Conservation (phyloP, 192 early-diverging fungal species). For the Coemansia sp. region DNA sequence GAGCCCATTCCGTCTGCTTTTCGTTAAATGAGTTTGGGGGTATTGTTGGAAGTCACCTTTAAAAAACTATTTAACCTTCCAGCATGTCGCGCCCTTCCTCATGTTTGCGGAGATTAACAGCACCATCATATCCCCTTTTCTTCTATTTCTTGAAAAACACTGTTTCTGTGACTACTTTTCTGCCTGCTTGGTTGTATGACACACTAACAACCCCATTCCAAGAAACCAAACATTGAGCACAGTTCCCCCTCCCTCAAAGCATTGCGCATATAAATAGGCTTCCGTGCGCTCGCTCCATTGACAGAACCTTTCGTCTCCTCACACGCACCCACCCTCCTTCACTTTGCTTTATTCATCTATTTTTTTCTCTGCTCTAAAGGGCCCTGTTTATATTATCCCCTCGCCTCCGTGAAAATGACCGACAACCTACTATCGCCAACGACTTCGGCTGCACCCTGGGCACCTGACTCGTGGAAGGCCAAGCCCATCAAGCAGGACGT, state of each 20-base stretch:
- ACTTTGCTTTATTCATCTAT: neutral
- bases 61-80: neutral
- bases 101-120: neutral
- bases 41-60: neutral
- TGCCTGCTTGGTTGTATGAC: constrained; percentile 12
- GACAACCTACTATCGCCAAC: constrained; percentile 1
- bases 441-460: constrained; percentile 50
- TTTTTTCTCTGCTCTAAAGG: neutral
- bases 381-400: neutral
- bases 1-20: neutral
- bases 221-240: constrained; percentile 2
- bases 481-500: constrained; percentile 89
- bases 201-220: constrained; percentile 1
- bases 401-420: constrained; percentile 2
- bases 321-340: neutral
- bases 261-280: neutral
- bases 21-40: neutral
- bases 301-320: neutral
- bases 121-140: neutral
- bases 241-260: neutral
- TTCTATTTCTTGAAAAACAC: neutral
- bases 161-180: constrained; percentile 3
- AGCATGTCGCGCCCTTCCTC: neutral
- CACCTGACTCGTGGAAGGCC: constrained; percentile 68
- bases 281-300: neutral